phyloP scores from a whole-genome alignment of 352 stramenopile species.

The Pythium phragmiticola region DNA sequence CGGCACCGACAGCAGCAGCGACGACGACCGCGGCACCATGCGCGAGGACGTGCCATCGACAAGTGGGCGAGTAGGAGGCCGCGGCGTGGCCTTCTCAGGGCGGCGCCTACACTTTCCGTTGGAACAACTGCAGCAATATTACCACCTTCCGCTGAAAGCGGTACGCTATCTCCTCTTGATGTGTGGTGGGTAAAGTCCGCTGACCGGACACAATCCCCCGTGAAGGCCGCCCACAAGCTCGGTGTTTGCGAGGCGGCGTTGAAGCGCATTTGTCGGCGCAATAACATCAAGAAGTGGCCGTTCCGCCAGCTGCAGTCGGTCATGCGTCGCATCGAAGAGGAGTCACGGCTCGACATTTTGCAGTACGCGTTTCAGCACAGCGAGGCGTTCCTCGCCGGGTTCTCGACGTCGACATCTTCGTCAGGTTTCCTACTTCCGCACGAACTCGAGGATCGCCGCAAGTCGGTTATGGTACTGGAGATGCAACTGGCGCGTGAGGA shows the following conservation, averaged over 20 bases:
- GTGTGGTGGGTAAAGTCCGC: neutral
- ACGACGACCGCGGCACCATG: neutral
- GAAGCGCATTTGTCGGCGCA: constrained; percentile 77
- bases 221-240: constrained; percentile 54
- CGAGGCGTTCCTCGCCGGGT: neutral
- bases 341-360: neutral
- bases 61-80: neutral
- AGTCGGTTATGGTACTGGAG: neutral
- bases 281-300: constrained; percentile 70
- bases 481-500: neutral
- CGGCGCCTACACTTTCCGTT: constrained; percentile 57
- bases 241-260: constrained; percentile 78
- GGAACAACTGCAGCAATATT: constrained; percentile 55
- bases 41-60: neutral
- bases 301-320: constrained; percentile 71
- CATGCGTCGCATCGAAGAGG: constrained; percentile 39
- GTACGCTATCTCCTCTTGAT: constrained; percentile 28
- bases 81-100: constrained; percentile 1
- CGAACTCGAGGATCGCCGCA: constrained; percentile 23
- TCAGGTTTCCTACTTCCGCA: constrained; percentile 24
- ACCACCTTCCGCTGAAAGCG: constrained; percentile 71
- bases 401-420: neutral
- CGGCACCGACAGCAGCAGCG: neutral
- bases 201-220: neutral
- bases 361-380: neutral